Evolutionary conservation across 176 grass and related monocot species (phyloP).

Genomic region (maize (Zea mays)): Zm-B73-REFERENCE-NAM-5.0 NC_050103.1:146725001-146725500

Average conservation of each 20-base stretch:
- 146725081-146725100: not conserved
- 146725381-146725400: constrained; percentile 87
- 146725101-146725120: constrained; percentile 3
- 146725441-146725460: not conserved
- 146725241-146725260: constrained; percentile 69
- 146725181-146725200: not conserved
- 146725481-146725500: not conserved
- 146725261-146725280: constrained; percentile 90
- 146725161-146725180: not conserved
- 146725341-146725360: constrained; percentile 85
- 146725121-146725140: not conserved
- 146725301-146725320: constrained; percentile 54
- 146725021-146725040: no score
- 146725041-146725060: constrained; percentile 37
- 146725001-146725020: not conserved
- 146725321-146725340: constrained; percentile 67
- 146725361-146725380: constrained; percentile 71
- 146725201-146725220: not conserved
- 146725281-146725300: constrained; percentile 72
- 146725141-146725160: constrained; percentile 43
- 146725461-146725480: not conserved
- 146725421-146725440: no score
- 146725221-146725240: constrained; percentile 52
- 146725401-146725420: constrained; percentile 62
- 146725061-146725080: not conserved